These are phyloP conservation scores for Syzygium malaccense DNA, from an alignment of 441 rosid species.

Conservation along the genomic window DNA sequence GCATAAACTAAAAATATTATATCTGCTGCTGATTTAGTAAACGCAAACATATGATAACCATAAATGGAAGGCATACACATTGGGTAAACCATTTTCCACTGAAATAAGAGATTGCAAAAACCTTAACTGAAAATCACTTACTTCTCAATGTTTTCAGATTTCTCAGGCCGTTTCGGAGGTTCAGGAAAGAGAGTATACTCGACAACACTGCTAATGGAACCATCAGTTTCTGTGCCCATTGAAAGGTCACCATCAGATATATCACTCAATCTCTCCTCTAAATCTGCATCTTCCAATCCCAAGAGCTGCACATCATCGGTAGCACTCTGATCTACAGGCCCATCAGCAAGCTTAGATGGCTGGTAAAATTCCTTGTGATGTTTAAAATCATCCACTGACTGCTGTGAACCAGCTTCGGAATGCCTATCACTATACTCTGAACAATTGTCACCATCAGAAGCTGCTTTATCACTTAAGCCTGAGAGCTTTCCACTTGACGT, in stretches of 20 bases:
- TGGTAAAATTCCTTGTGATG: conserved; percentile 19
- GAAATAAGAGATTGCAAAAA: not conserved
- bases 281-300: conserved; percentile 66
- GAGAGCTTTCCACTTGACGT: conserved; percentile 22
- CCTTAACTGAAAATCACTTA: conserved; percentile 17
- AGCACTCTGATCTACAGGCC: conserved; percentile 20
- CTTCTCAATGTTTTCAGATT: conserved; percentile 30
- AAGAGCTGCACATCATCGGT: conserved; percentile 66
- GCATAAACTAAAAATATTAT: not conserved
- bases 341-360: conserved; percentile 28
- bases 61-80: not conserved
- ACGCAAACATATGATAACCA: not conserved
- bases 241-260: conserved; percentile 90
- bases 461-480: conserved; percentile 23
- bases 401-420: conserved; percentile 70
- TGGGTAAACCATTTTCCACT: not conserved
- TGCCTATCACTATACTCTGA: conserved; percentile 49
- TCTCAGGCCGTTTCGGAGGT: conserved; percentile 26
- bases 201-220: conserved; percentile 53
- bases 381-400: conserved; percentile 39
- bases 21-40: not conserved
- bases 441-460: conserved; percentile 45
- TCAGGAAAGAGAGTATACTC: conserved; percentile 83
- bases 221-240: conserved; percentile 93
- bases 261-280: conserved; percentile 90